Conservation (phyloP, 73 alveolate genomes). For the Uronychia binucleata region DNA sequence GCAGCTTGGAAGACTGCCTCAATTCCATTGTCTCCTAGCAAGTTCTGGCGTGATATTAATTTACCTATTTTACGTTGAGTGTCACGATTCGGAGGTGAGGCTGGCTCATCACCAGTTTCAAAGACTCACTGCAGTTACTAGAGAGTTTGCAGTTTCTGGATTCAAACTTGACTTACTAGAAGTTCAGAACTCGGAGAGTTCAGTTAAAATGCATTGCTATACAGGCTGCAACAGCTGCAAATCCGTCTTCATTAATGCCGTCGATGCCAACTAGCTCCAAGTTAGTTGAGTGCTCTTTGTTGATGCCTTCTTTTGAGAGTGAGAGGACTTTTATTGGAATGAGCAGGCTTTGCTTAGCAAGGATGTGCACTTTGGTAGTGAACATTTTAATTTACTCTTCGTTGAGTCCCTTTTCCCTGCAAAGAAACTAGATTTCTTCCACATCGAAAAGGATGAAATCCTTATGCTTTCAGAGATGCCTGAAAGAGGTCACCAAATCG, state of each 20-base stretch:
- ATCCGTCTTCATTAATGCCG: neutral
- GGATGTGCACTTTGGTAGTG: conserved; percentile 6
- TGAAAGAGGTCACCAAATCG: conserved; percentile 28
- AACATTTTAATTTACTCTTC: conserved; percentile 6
- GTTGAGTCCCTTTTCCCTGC: conserved; percentile 24
- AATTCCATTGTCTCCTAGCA: conserved; percentile 42
- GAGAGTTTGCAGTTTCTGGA: neutral
- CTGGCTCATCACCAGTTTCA: neutral
- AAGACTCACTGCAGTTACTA: neutral
- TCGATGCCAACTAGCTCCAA: neutral
- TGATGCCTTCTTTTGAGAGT: conserved; percentile 25
- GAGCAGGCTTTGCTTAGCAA: conserved; percentile 42
- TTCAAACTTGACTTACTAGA: neutral
- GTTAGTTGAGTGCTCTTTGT: neutral
- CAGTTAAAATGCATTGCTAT: neutral
- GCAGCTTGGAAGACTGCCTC: conserved; percentile 24
- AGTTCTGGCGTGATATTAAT: neutral
- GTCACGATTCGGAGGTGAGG: neutral
- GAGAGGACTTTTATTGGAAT: conserved; percentile 33
- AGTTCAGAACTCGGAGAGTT: neutral
- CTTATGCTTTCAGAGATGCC: conserved; percentile 29
- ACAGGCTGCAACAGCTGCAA: neutral
- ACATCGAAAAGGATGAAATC: conserved; percentile 40
- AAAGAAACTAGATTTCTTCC: conserved; percentile 12
- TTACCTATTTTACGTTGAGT: neutral